phyloP scores from a whole-genome alignment of 116 monocot species.

The Papilionanthe hybrid region DNA sequence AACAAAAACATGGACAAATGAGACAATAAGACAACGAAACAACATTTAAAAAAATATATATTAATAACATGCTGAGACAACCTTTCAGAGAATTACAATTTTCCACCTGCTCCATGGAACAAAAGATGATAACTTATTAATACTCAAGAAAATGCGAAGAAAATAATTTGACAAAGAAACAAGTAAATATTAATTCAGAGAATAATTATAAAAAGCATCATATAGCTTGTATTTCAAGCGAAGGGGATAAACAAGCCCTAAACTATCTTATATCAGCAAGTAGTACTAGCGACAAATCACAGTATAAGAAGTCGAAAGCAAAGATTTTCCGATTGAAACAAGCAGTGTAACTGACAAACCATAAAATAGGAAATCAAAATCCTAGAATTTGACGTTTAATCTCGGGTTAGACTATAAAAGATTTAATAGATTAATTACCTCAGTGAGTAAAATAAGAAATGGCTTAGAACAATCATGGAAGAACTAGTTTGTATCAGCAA shows the following conservation, averaged over 20 bases:
- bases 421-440: neutral
- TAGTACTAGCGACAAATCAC: neutral
- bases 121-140: neutral
- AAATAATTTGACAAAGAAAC: no score
- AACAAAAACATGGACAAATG: neutral
- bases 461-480: neutral
- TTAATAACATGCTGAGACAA: neutral
- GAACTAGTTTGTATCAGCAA: neutral
- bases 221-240: neutral
- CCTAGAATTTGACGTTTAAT: neutral
- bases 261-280: neutral
- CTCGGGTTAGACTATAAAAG: neutral
- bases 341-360: neutral
- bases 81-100: neutral
- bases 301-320: neutral
- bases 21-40: neutral
- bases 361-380: neutral
- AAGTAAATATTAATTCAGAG: no score
- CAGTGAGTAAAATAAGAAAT: neutral
- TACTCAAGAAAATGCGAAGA: neutral
- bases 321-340: neutral
- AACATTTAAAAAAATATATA: neutral
- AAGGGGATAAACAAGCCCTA: neutral
- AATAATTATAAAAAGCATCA: no score
- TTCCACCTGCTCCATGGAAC: neutral